A percentile compares a stretch with the other conserved stretches of the same genome.
Evolutionary conservation across 2,329 filamentous ascomycete genomes (phyloP).

Genomic region (Helicocarpus griseus): DNA sequence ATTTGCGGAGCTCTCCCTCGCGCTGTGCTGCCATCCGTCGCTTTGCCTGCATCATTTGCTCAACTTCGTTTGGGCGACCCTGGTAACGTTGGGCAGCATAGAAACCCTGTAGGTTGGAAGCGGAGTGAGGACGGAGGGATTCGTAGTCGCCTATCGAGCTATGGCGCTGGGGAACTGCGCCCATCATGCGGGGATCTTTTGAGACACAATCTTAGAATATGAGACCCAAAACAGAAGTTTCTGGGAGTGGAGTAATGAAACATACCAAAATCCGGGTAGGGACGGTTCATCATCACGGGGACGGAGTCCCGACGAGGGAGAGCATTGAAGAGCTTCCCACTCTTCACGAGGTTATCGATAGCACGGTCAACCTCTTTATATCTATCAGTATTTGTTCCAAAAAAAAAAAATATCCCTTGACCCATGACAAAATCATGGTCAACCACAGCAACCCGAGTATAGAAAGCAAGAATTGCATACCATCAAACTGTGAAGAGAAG

Average conservation of each 20-base stretch:
- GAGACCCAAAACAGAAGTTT: conserved; percentile 11
- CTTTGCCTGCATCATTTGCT: conserved; percentile 98
- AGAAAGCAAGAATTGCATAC: conserved; percentile 43
- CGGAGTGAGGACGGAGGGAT: conserved; percentile 60
- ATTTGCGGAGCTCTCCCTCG: conserved; percentile 97
- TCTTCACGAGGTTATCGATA: conserved; percentile 91
- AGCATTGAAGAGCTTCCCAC: conserved; percentile 77
- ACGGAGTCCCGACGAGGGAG: conserved; percentile 71
- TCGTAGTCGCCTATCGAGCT: conserved; percentile 82
- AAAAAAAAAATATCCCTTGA: background rate
- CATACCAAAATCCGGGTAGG: conserved; percentile 53
- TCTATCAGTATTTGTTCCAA: background rate
- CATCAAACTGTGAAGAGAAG: conserved; percentile 81
- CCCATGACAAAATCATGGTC: background rate
- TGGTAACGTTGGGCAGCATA: conserved; percentile 92
- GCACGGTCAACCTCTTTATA: conserved; percentile 83
- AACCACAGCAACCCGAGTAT: background rate
- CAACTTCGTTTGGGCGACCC: conserved; percentile 78
- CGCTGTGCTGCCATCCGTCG: conserved; percentile 98
- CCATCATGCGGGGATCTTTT: conserved; percentile 60
- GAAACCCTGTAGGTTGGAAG: conserved; percentile 80
- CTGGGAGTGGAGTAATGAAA: conserved; percentile 19
- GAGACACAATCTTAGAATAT: background rate
- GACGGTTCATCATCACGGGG: conserved; percentile 52
- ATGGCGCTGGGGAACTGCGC: conserved; percentile 52